phyloP scores from a whole-genome alignment of 1,139 yeast genomes.

The Protomyces inundatus region DNA sequence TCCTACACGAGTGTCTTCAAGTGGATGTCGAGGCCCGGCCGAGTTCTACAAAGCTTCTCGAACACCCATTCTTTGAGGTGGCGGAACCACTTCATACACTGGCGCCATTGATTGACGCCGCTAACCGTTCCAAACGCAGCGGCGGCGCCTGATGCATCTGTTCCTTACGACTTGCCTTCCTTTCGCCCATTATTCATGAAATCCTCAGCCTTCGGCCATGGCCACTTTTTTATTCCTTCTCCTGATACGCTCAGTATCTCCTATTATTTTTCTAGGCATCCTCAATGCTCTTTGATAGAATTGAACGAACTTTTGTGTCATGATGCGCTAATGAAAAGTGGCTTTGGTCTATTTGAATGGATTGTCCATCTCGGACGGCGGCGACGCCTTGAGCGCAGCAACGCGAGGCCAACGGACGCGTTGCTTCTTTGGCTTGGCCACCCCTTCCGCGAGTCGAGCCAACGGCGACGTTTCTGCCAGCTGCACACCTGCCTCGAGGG shows the following conservation, averaged over 20 bases:
- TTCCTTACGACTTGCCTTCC: neutral
- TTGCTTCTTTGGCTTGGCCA: neutral
- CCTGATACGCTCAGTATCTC: no score
- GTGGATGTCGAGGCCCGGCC: slow-evolving; percentile 84
- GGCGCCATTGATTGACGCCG: slow-evolving; percentile 49
- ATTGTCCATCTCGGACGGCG: neutral
- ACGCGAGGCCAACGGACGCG: neutral
- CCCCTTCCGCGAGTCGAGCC: no score
- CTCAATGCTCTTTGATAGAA: no score
- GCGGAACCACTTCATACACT: slow-evolving; percentile 71
- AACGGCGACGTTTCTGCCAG: no score
- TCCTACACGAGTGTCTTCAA: slow-evolving; percentile 72
- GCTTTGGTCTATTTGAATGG: neutral
- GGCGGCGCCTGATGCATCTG: neutral
- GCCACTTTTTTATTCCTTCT: neutral
- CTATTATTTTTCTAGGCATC: no score
- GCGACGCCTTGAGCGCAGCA: no score
- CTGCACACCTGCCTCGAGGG: no score
- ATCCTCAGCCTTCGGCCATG: neutral
- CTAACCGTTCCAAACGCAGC: slow-evolving; percentile 3
- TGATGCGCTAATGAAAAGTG: no score
- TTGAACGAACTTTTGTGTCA: no score
- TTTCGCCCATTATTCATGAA: neutral
- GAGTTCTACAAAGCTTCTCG: slow-evolving; percentile 66
- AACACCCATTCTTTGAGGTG: slow-evolving; percentile 63